Evolutionary conservation across 1,284 basidiomycete genomes (phyloP).

Genomic region (Ustilago curta): DNA sequence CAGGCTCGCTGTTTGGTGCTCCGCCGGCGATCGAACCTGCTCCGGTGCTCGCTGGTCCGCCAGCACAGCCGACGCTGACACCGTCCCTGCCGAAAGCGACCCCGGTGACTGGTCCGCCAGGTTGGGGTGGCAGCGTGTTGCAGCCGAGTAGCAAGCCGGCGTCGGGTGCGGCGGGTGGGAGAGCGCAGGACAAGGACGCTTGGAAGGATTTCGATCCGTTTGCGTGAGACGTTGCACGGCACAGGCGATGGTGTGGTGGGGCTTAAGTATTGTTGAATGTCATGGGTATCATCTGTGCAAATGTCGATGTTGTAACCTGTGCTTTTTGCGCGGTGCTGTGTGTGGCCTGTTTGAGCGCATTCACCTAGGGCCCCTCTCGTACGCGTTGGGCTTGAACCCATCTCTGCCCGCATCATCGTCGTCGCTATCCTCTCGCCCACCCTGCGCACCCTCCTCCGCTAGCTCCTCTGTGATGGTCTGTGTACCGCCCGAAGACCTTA

Average conservation of each 20-base stretch:
- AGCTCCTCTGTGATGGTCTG: conserved; percentile 21
- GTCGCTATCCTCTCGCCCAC: conserved; percentile 3
- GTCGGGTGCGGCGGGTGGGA: background rate
- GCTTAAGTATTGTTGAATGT: background rate
- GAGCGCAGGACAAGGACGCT: conserved; percentile 17
- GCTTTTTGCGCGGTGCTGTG: too few species aligned
- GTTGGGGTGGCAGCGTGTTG: conserved; percentile 44
- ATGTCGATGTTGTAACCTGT: too few species aligned
- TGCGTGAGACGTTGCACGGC: conserved; percentile 3
- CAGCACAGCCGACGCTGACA: background rate
- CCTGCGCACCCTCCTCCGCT: background rate
- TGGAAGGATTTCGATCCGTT: conserved; percentile 63
- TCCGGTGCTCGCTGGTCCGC: background rate
- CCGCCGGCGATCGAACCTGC: conserved; percentile 19
- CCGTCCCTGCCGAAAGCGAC: background rate
- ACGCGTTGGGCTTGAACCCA: conserved; percentile 30
- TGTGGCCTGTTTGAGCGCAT: too few species aligned
- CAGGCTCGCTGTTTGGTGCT: conserved; percentile 5
- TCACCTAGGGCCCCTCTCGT: conserved; percentile 33
- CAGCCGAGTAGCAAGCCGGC: conserved; percentile 43
- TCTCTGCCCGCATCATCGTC: background rate
- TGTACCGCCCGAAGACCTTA: conserved; percentile 9
- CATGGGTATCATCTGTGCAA: too few species aligned
- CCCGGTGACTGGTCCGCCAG: conserved; percentile 18
- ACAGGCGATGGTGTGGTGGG: background rate